Evolutionary conservation across 108 stramenopile genomes (phyloP), one percentile per base, ranked within the genome.

Genomic region (Parmales sp.): DNA sequence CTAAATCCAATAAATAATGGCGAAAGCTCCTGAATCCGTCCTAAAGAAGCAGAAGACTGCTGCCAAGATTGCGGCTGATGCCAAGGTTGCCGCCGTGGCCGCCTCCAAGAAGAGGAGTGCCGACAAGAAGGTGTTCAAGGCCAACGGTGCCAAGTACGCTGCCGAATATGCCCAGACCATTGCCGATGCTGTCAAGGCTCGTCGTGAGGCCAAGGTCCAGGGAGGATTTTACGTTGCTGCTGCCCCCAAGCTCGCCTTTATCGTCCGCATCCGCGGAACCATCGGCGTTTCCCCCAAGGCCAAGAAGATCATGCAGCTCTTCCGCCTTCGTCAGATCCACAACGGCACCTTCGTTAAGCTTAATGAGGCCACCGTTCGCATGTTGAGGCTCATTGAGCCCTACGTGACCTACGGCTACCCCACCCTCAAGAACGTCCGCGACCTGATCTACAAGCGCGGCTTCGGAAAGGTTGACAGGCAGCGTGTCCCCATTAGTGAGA

Each of bases 311-410:
- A 86, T 99, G 82, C 98, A 95, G 74, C 88, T 99, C 36, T 94
- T 99, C 82, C 95, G 98, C 71, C 90, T 99, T 48, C 94, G 96
- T 74, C 98, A 99, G 88, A 86, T 99, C 80, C 90, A 99, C 96
- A 98, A 98, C 72, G 94, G 91, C 72, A 91, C 93, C 51, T 98
- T 99, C 81, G 96, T 99, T 69, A 91, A 88, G 76, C 86, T 99
- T 22, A 99, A 97, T 84, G 95, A 93, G 76, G 93, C 97, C 60
- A 98, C 98, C 80, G 79, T 95, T 69, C 95, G 97, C 65, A 98
- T 99, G 97, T 91, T 99, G 70, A 91, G 96, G 72, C 82, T 98
- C 39, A 95, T 99, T 66, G 96, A 96, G 77, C 98, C 98, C 20
- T 99, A 97, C 73, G 91, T 98, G 39, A 95, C 97, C 13, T 99